Conservation (phyloP, 2,329 filamentous ascomycete genomes). For the Tolypocladium endophyticum region DNA sequence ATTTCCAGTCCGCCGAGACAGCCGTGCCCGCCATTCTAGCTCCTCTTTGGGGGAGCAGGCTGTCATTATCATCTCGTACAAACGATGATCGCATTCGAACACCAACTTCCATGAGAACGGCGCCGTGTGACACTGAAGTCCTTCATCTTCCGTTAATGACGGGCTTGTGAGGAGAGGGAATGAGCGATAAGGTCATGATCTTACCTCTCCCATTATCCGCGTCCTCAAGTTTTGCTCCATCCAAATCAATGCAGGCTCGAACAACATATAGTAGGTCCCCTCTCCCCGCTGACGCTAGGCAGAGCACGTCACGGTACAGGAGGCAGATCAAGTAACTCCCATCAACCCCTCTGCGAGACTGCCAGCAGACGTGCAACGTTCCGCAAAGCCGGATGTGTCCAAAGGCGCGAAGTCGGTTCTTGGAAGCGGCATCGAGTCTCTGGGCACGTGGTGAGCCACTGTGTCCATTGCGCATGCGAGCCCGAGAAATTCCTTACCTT, state of each 20-base stretch:
- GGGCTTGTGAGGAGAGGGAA: neutral
- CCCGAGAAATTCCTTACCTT: constrained; percentile 35
- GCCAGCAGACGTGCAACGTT: constrained; percentile 73
- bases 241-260: constrained; percentile 62
- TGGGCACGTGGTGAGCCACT: constrained; percentile 10
- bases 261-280: constrained; percentile 61
- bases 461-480: neutral
- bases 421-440: constrained; percentile 42
- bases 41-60: constrained; percentile 78
- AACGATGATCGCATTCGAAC: constrained; percentile 65
- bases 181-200: constrained; percentile 3
- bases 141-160: constrained; percentile 29
- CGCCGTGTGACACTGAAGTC: constrained; percentile 76
- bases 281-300: constrained; percentile 60
- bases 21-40: constrained; percentile 63
- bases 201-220: constrained; percentile 65
- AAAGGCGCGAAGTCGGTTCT: constrained; percentile 63
- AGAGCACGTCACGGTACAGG: constrained; percentile 70
- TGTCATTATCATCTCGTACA: constrained; percentile 79
- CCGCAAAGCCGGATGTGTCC: constrained; percentile 77
- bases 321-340: constrained; percentile 79
- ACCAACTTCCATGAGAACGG: constrained; percentile 86
- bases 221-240: constrained; percentile 56
- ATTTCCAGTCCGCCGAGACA: constrained; percentile 42
- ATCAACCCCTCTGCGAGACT: constrained; percentile 53